phyloP scores from a whole-genome alignment of 1,284 basidiomycete genomes.

The Cystobasidium slooffiae region DNA sequence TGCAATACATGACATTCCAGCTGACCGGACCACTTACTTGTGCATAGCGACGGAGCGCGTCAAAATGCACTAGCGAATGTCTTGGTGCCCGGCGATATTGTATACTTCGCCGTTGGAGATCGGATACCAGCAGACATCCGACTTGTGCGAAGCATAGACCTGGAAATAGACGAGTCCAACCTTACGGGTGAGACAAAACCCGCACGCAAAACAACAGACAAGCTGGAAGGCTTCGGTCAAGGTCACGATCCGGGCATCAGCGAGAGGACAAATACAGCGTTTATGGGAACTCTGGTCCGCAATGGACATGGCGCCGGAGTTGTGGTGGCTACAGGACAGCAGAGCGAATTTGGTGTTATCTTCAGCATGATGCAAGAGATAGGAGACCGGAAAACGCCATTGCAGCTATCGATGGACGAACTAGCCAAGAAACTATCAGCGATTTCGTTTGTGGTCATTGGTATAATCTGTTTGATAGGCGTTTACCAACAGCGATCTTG shows the following conservation, averaged over 20 bases:
- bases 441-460: constrained; percentile 89
- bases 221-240: constrained; percentile 57
- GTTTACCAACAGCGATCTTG: constrained; percentile 83
- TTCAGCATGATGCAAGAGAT: constrained; percentile 99
- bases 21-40: background rate
- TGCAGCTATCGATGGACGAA: constrained; percentile 95
- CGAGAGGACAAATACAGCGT: constrained; percentile 85
- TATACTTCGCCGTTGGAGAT: constrained; percentile 84
- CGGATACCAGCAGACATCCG: constrained; percentile 92
- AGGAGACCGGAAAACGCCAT: constrained; percentile 87
- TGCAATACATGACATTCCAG: constrained; percentile 30
- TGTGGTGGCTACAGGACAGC: constrained; percentile 84
- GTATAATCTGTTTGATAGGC: constrained; percentile 88
- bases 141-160: constrained; percentile 73
- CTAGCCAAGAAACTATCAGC: constrained; percentile 89
- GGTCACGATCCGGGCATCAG: constrained; percentile 70
- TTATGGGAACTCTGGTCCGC: constrained; percentile 96
- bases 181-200: constrained; percentile 91
- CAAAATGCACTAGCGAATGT: constrained; percentile 86
- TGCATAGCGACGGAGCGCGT: constrained; percentile 69
- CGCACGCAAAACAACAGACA: constrained; percentile 69
- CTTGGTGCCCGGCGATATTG: constrained; percentile 90
- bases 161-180: constrained; percentile 94
- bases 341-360: constrained; percentile 94
- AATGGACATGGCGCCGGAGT: constrained; percentile 85